Evolutionary conservation across 148 eudicot species (phyloP).

Genomic region (Polygonum maritimum): DNA sequence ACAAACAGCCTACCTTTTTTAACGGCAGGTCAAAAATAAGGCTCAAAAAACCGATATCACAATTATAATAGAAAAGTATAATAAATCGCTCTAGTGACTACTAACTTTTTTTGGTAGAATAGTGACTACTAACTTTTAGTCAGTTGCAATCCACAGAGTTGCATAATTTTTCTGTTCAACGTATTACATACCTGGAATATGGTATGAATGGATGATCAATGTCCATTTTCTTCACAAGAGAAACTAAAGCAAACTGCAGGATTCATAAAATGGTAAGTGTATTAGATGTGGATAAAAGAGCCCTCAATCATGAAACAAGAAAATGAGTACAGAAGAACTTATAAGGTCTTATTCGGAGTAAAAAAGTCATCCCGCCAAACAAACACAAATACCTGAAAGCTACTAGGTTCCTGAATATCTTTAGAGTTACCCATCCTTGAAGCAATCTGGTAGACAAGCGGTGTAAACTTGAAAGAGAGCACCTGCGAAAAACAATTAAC

Average conservation of each 20-base stretch:
- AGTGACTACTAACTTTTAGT: not conserved
- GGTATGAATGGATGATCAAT: constrained; percentile 95
- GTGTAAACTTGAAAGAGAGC: constrained; percentile 89
- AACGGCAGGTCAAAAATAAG: not conserved
- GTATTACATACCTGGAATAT: constrained; percentile 66
- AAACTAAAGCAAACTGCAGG: constrained; percentile 86
- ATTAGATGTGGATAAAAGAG: not conserved
- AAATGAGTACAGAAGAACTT: not conserved
- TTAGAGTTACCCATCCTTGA: constrained; percentile 80
- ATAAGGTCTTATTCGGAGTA: not conserved
- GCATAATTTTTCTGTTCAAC: not conserved
- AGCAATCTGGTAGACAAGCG: constrained; percentile 96
- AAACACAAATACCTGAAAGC: constrained; percentile 59
- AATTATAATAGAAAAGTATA: not conserved
- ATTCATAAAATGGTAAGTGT: not conserved
- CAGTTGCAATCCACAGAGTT: not conserved
- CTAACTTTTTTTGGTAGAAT: too few relatives aligned
- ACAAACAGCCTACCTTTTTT: not conserved
- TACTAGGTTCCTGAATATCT: constrained; percentile 60
- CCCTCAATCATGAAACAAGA: not conserved
- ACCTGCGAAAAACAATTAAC: constrained; percentile 38
- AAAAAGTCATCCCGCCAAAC: not conserved
- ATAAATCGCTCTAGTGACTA: not conserved
- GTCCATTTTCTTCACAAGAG: constrained; percentile 90
- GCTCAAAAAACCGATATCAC: not conserved